Conservation (phyloP, 2,329 filamentous ascomycete genomes). For the Ophiocordyceps camponoti-leonardi region DNA sequence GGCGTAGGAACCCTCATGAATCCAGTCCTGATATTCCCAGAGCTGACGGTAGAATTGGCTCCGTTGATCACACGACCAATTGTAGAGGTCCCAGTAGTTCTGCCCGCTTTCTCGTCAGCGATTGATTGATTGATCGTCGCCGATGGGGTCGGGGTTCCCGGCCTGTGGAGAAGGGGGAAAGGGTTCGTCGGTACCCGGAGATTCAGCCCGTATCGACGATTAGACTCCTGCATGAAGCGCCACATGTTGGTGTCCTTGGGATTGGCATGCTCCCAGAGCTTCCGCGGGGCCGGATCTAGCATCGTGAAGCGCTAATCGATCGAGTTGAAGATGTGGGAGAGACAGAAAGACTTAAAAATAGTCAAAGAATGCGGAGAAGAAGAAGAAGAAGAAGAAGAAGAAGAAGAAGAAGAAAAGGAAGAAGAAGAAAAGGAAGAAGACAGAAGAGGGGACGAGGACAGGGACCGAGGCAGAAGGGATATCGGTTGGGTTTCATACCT, state of each 20-base stretch:
- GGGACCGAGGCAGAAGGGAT: no score
- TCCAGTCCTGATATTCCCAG: slow-evolving; percentile 41
- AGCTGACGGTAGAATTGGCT: slow-evolving; percentile 47
- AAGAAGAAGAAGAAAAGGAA: no score
- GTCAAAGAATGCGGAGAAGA: no score
- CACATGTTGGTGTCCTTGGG: slow-evolving; percentile 47
- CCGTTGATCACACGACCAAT: slow-evolving; percentile 47
- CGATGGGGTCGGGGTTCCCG: no score
- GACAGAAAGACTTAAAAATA: no score
- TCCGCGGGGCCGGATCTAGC: slow-evolving; percentile 27
- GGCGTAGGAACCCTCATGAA: slow-evolving; percentile 43
- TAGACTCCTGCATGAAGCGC: slow-evolving; percentile 47
- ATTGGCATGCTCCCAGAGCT: slow-evolving; percentile 51
- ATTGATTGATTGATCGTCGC: neutral
- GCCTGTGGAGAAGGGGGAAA: no score
- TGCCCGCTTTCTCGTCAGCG: slow-evolving; percentile 11
- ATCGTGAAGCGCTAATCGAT: slow-evolving; percentile 11
- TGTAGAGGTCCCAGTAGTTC: slow-evolving; percentile 53
- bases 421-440: no score
- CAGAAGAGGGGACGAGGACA: no score
- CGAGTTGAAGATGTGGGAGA: no score
- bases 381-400: neutral
- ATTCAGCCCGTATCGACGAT: slow-evolving; percentile 34
- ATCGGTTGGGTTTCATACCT: no score
- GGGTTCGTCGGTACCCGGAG: slow-evolving; percentile 29